Percentiles rank a stretch among this genome's conserved stretches.
Conservation (phyloP, 495 filamentous ascomycete genomes). For the Aspergillus funiculosus region DNA sequence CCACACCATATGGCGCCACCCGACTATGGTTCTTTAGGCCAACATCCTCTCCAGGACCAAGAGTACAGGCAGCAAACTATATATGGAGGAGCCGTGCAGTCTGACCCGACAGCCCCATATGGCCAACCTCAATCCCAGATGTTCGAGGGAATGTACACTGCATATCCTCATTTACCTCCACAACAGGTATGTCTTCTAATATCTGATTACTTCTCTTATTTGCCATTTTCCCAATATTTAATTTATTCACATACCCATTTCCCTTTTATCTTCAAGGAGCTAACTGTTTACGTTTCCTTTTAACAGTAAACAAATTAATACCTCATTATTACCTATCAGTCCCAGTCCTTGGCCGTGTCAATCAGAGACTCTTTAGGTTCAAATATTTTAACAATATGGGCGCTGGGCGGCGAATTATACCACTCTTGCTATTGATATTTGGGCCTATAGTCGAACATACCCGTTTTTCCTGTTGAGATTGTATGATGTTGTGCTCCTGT, state of each 20-base stretch:
- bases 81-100: slow-evolving; percentile 71
- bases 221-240: not conserved
- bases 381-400: not conserved
- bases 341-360: not conserved
- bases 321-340: not conserved
- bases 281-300: not conserved
- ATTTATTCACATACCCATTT: slow-evolving; percentile 5
- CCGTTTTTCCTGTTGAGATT: not conserved
- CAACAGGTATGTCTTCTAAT: slow-evolving; percentile 65
- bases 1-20: slow-evolving; percentile 63
- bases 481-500: not conserved
- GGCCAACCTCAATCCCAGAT: slow-evolving; percentile 71
- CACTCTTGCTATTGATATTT: not conserved
- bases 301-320: not conserved
- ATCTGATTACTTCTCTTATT: not conserved
- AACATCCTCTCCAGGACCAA: slow-evolving; percentile 62
- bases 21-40: slow-evolving; percentile 58
- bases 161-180: slow-evolving; percentile 70
- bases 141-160: slow-evolving; percentile 80
- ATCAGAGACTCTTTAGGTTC: not conserved
- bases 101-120: slow-evolving; percentile 62
- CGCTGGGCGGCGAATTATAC: not conserved
- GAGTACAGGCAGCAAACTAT: slow-evolving; percentile 75
- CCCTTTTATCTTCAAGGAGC: not conserved
- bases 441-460: not conserved